Evolutionary conservation across 768 basidiomycete genomes (phyloP).

Genomic region (Phylloporus sp.): DNA sequence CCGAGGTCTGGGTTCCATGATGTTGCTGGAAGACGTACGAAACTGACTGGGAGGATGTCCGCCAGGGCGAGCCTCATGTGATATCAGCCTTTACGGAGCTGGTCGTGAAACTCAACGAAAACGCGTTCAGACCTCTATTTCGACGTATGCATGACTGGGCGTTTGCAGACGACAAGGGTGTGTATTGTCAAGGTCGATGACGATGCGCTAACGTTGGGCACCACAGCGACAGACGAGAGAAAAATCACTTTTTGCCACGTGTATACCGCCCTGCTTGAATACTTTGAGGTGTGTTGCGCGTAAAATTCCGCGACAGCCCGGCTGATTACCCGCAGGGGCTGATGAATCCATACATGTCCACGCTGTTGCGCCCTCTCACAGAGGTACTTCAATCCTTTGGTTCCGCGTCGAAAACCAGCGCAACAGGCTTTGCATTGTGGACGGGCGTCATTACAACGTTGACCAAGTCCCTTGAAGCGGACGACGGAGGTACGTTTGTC

Average conservation of each 20-base stretch:
- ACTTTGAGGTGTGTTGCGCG: constrained; percentile 67
- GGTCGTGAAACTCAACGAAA: constrained; percentile 89
- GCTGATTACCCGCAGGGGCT: constrained; percentile 46
- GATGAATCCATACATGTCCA: constrained; percentile 89
- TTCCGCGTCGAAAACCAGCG: constrained; percentile 15
- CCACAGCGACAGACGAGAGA: constrained; percentile 36
- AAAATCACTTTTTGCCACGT: constrained; percentile 71
- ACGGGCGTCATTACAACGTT: constrained; percentile 53
- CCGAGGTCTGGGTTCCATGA: constrained; percentile 23
- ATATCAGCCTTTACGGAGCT: constrained; percentile 81
- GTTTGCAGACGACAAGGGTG: constrained; percentile 54
- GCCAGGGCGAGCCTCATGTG: constrained; percentile 48
- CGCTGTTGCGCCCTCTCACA: constrained; percentile 61
- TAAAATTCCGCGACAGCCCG: neutral
- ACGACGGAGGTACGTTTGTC: constrained; percentile 66
- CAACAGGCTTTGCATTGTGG: constrained; percentile 53
- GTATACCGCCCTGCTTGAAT: constrained; percentile 70
- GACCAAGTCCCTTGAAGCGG: constrained; percentile 63
- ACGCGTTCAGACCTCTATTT: constrained; percentile 87
- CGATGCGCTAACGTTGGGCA: neutral
- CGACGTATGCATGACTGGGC: constrained; percentile 94
- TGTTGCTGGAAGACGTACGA: neutral
- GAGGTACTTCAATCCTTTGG: constrained; percentile 54
- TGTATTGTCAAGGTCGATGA: constrained; percentile 12
- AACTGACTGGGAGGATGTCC: neutral